Evolutionary conservation across 2,329 filamentous ascomycete genomes (phyloP).

Genomic region (Aspergillus latus): DNA sequence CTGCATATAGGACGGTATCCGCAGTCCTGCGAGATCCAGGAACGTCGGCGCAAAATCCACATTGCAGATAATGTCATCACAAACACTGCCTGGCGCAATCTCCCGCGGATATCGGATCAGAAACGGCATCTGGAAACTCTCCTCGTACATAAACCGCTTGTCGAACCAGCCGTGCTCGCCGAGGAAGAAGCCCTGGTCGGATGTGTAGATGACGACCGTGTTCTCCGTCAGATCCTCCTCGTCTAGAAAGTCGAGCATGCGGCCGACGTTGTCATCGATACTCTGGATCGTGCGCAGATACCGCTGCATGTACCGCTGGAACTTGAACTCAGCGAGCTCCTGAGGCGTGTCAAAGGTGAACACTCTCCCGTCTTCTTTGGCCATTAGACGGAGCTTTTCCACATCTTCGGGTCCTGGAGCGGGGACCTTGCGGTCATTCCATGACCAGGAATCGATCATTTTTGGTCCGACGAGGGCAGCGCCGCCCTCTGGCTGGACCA

Average conservation of each 20-base stretch:
- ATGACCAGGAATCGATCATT: background rate
- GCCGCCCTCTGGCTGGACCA: conserved; percentile 54
- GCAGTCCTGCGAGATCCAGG: conserved; percentile 47
- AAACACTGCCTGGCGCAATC: conserved; percentile 43
- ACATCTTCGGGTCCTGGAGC: background rate
- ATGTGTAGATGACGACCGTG: conserved; percentile 56
- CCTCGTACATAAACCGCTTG: conserved; percentile 60
- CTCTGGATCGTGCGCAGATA: conserved; percentile 55
- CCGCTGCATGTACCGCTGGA: conserved; percentile 57
- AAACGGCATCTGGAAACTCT: conserved; percentile 59
- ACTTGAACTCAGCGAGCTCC: conserved; percentile 56
- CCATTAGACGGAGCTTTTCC: background rate
- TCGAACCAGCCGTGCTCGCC: conserved; percentile 61
- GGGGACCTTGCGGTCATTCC: conserved; percentile 4
- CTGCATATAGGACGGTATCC: conserved; percentile 53
- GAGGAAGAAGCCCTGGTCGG: conserved; percentile 58
- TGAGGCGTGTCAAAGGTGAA: conserved; percentile 47
- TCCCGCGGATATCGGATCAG: conserved; percentile 48
- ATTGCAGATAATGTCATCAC: conserved; percentile 53
- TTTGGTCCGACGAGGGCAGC: background rate
- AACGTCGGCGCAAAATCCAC: conserved; percentile 57
- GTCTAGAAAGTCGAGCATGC: conserved; percentile 51
- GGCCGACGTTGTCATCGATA: conserved; percentile 55
- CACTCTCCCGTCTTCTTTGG: conserved; percentile 46
- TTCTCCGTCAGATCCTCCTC: conserved; percentile 43